Evolutionary conservation across 2,329 filamentous ascomycete species (phyloP).

Genomic region (Aquanectria penicillioides): DNA sequence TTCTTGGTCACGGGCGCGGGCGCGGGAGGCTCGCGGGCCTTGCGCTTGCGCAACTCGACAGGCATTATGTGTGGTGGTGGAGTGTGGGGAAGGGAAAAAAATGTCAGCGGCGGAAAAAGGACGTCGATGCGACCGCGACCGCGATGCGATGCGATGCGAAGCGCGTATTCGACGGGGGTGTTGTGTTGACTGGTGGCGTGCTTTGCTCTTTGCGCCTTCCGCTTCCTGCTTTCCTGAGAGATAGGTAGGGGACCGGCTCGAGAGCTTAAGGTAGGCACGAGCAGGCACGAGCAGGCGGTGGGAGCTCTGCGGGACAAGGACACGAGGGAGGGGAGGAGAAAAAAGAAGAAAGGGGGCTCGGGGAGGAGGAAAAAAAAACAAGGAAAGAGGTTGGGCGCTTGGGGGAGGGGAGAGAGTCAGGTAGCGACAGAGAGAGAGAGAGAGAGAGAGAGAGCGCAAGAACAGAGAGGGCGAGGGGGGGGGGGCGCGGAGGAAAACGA

Average conservation of each 20-base stretch:
- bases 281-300: too few species aligned
- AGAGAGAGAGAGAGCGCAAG: constrained; percentile 14
- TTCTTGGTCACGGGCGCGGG: constrained; percentile 56
- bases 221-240: not conserved
- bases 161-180: constrained; percentile 30
- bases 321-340: constrained; percentile 4
- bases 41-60: constrained; percentile 69
- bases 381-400: constrained; percentile 38
- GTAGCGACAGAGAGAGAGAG: constrained; percentile 15
- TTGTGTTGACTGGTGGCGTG: too few species aligned
- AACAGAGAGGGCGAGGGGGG: constrained; percentile 1
- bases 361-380: constrained; percentile 26
- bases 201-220: not conserved
- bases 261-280: too few species aligned
- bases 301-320: constrained; percentile 17
- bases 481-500: constrained; percentile 18
- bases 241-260: constrained; percentile 22
- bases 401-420: constrained; percentile 13
- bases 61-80: constrained; percentile 55
- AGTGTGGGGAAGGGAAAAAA: constrained; percentile 9
- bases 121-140: constrained; percentile 11
- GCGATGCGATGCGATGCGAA: constrained; percentile 23
- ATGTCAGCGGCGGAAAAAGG: too few species aligned
- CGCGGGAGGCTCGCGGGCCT: constrained; percentile 61
- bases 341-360: constrained; percentile 12